A percentile compares a stretch with the other conserved stretches of the same genome.
These are phyloP conservation scores for Cyberlindnera meyerae DNA, from an alignment of 805 yeast genomes.

Conservation along the genomic window DNA sequence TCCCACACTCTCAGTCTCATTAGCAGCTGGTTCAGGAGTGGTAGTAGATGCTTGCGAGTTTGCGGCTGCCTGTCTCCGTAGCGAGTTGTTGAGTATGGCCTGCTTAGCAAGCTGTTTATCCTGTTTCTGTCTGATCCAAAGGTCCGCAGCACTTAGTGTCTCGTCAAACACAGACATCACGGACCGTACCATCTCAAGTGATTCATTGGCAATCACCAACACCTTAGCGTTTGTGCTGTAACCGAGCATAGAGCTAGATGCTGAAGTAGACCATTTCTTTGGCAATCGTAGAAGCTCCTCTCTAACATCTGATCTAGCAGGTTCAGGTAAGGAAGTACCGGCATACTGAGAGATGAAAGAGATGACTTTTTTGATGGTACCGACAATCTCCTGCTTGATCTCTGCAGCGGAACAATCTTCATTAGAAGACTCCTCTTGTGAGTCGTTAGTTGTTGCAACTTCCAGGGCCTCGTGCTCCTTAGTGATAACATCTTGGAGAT, in stretches of 20 bases:
- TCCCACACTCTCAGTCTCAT: too few relatives aligned
- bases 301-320: conserved; percentile 75
- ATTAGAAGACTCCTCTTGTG: conserved; percentile 22
- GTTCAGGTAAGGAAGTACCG: conserved; percentile 68
- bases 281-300: conserved; percentile 76
- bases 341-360: conserved; percentile 81
- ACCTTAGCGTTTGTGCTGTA: conserved; percentile 60
- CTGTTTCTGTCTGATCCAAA: conserved; percentile 60
- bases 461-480: conserved; percentile 34
- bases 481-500: conserved; percentile 52
- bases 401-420: conserved; percentile 25
- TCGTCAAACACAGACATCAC: conserved; percentile 83
- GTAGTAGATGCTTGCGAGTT: not conserved
- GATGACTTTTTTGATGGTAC: conserved; percentile 85
- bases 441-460: conserved; percentile 31
- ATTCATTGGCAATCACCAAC: conserved; percentile 79
- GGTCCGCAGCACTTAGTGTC: conserved; percentile 78
- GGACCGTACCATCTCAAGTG: conserved; percentile 75
- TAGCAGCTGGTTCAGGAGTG: too few relatives aligned
- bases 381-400: conserved; percentile 76
- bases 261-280: conserved; percentile 52
- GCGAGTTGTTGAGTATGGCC: conserved; percentile 22
- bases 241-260: conserved; percentile 10
- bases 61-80: conserved; percentile 11
- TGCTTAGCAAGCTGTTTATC: conserved; percentile 30